Evolutionary conservation across 208 protist genomes (phyloP), one percentile per base, ranked within the genome.

Genomic region (Leishmania mexicana): DNA sequence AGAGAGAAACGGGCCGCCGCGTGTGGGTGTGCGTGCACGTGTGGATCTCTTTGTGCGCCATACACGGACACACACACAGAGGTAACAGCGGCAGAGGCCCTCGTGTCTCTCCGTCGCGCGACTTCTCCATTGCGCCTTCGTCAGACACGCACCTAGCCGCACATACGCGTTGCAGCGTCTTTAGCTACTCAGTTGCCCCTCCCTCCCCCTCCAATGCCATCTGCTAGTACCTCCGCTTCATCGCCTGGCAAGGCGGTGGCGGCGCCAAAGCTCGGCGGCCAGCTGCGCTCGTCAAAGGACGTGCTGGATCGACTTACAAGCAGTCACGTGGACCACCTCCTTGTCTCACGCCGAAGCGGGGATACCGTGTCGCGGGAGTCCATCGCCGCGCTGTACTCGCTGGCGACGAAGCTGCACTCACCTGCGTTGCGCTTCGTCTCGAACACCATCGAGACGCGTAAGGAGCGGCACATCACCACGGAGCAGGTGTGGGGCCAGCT

Each of bases 401-500:
- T 97, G 24, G 95, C 95, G 8, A 85, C 89, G n/a, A 89, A 87
- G 19, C 85, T 97, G 78, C 93, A 94, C 88, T 94, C 93, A n/a
- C 68, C 85, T 40, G 86, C 81, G 31, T 78, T 97, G n/a, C 89
- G 83, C 21, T 96, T 89, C 79, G 84, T 89, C 80, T 83, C 91
- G 6, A 90, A 81, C 76, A 60, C 70, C 4, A 87, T 97, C 45
- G 92, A 95, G 60, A 96, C 91, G 17, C 87, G 88, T 49, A 74
- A 76, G 78, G 78, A 85, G 60, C 86, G 88, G 65, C 87, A 94
- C 83, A 89, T 96, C 40, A 95, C 95, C 72, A 87, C 89, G 62
- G 95, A 97, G 78, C 93, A 97, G 83, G 94, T 97, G 75, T 97
- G 95, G 93, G 93, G 93, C 0, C 95, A 97, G 84, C 87, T 97